A percentile compares a stretch with the other conserved stretches of the same genome.
These are phyloP conservation scores for Purpureocillium takamizusanense DNA, from an alignment of 2,329 filamentous ascomycete genomes.

Conservation along the genomic window DNA sequence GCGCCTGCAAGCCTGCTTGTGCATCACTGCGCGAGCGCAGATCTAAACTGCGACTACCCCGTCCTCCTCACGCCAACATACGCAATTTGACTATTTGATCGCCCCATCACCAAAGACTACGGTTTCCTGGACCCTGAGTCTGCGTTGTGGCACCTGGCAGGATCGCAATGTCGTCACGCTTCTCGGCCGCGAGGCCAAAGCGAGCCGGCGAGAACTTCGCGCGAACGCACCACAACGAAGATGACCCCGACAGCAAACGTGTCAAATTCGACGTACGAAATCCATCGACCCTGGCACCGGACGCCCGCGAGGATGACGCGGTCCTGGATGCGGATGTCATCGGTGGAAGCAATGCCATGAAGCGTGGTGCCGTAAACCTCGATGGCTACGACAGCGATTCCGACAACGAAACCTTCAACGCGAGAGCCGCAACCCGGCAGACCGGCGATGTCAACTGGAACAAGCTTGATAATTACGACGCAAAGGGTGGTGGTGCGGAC, in stretches of 20 bases:
- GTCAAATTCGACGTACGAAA: conserved; percentile 92
- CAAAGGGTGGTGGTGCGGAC: conserved; percentile 29
- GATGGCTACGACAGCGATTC: conserved; percentile 97
- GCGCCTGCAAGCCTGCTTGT: too few species aligned
- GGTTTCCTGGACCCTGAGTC: too few species aligned
- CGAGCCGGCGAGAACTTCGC: conserved; percentile 75
- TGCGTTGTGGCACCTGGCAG: too few species aligned
- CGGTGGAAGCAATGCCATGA: conserved; percentile 66
- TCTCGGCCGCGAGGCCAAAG: conserved; percentile 58
- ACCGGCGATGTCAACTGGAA: conserved; percentile 40
- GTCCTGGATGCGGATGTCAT: conserved; percentile 90
- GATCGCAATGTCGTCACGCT: conserved; percentile 11
- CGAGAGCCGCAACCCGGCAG: conserved; percentile 54
- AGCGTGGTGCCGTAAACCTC: conserved; percentile 89
- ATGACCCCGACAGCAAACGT: conserved; percentile 53
- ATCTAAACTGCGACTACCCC: too few species aligned
- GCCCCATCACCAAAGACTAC: too few species aligned
- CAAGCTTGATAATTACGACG: conserved; percentile 45
- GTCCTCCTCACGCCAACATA: too few species aligned
- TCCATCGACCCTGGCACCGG: conserved; percentile 81
- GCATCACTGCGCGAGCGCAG: too few species aligned
- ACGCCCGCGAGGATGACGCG: conserved; percentile 61
- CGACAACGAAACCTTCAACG: conserved; percentile 79
- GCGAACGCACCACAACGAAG: conserved; percentile 59
- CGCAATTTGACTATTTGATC: too few species aligned